Evolutionary conservation across 129 eudicot genomes (phyloP), one percentile per base, ranked within the genome.

Genomic region (Arctium minus): DNA sequence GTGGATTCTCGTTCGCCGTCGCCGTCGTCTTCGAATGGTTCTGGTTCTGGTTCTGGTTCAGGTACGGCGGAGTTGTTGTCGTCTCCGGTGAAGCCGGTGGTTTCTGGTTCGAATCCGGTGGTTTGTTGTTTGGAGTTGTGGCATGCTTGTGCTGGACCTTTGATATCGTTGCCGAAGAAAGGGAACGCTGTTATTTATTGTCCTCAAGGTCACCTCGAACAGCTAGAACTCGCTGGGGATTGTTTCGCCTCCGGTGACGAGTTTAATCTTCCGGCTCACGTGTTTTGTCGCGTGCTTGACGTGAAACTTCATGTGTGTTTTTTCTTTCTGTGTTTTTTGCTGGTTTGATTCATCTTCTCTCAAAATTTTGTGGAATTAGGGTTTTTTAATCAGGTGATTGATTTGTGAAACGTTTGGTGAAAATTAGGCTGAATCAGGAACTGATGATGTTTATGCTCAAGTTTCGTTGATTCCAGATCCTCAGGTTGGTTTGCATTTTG

Each of bases 111-210:
- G 46, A 48, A 85, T 75, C 78, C 89, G 76, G 84, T 88, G 67
- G 85, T 81, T 72, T 92, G 90, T 77, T 96, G 97, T 78, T 86
- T 96, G 98, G 99, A 96, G 94, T 85, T 96, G 9, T 96, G 99
- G 99, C 99, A 92, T 85, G 98, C 99, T 2, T 96, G 99, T 86
- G 99, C 99, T 0, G 98, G 99, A 8, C 97, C 99, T 18, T 37
- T 92, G 71, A 85, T 90, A 72, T 92, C 93, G 3, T 67, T 92
- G 84, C 99, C 99, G 37, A 90, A 87, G 84, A 96, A 88, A 84
- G 98, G 98, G 1, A 89, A 90, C 82, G 87, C 89, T 1, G 98
- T 93, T 7, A 97, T 92, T 10, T 96, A 96, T 87, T 81, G 90
- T 53, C 98, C 99, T 56, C 99, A 96, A 77, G 99, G 99, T 2